Evolutionary conservation across 441 rosid genomes (phyloP).

Genomic region (Euphorbia schlechtendalii): DNA sequence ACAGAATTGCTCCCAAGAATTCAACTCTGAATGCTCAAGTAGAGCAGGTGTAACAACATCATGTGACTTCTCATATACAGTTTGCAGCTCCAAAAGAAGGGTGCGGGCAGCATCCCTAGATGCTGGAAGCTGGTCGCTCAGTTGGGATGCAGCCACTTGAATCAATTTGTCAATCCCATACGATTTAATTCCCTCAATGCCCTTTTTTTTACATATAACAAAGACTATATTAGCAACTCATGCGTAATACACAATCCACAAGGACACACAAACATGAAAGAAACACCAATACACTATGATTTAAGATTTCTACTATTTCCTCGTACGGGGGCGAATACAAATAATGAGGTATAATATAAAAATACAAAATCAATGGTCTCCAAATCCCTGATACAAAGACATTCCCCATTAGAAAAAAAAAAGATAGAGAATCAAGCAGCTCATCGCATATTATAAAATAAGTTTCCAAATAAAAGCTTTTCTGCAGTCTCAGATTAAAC

Average conservation of each 20-base stretch:
- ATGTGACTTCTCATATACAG: conserved; percentile 49
- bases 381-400: not conserved
- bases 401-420: not conserved
- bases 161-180: conserved; percentile 79
- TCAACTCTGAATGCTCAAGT: conserved; percentile 37
- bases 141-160: conserved; percentile 79
- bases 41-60: conserved; percentile 30
- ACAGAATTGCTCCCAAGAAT: conserved; percentile 74
- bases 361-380: not conserved
- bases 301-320: not conserved
- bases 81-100: conserved; percentile 74
- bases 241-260: no score
- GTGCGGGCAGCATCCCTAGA: conserved; percentile 93
- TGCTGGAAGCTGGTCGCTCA: conserved; percentile 88
- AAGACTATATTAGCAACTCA: not conserved
- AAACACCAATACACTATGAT: not conserved
- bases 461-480: not conserved
- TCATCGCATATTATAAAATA: not conserved
- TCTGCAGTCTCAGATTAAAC: no score
- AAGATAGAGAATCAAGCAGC: not conserved
- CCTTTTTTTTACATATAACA: conserved; percentile 42
- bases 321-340: no score
- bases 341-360: no score
- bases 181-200: conserved; percentile 65
- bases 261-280: not conserved